Conservation (phyloP, 2,329 filamentous ascomycete species). For the Furcasterigmium furcatum region DNA sequence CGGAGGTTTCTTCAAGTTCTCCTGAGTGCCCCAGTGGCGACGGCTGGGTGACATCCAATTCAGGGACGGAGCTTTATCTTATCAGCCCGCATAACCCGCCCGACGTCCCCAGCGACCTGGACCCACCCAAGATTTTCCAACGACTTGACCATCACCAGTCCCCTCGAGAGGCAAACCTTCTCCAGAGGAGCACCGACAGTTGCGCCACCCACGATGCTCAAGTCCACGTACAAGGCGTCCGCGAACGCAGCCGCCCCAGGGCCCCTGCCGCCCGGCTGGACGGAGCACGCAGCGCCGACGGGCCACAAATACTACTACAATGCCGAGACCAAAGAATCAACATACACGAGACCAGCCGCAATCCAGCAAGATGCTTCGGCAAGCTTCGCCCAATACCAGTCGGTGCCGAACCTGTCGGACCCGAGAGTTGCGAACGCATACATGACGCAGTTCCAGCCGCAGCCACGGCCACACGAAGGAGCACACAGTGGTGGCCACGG, state of each 20-base stretch:
- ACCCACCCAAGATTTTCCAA: too few species aligned
- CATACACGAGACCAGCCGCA: slow-evolving; percentile 70
- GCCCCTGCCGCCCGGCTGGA: slow-evolving; percentile 78
- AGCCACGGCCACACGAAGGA: slow-evolving; percentile 30
- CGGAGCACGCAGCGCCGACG: slow-evolving; percentile 86
- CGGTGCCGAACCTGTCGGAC: slow-evolving; percentile 44
- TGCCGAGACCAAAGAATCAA: slow-evolving; percentile 76
- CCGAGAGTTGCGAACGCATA: slow-evolving; percentile 59
- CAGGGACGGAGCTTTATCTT: too few species aligned
- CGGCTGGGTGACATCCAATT: too few species aligned
- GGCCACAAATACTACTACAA: slow-evolving; percentile 91
- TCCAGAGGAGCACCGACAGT: too few species aligned
- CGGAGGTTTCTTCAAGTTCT: too few species aligned
- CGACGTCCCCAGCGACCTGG: too few species aligned
- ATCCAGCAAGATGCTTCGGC: slow-evolving; percentile 23
- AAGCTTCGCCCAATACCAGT: slow-evolving; percentile 39
- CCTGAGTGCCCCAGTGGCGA: too few species aligned
- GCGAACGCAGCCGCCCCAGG: slow-evolving; percentile 34
- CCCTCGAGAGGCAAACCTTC: neutral
- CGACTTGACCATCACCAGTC: too few species aligned
- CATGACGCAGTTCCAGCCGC: slow-evolving; percentile 49
- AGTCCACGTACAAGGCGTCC: slow-evolving; percentile 69
- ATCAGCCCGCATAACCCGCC: too few species aligned
- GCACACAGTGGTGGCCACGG: slow-evolving; percentile 37
- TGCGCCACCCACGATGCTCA: slow-evolving; percentile 64